Evolutionary conservation across 768 basidiomycete genomes (phyloP).

Genomic region (Termitomyces sp.): DNA sequence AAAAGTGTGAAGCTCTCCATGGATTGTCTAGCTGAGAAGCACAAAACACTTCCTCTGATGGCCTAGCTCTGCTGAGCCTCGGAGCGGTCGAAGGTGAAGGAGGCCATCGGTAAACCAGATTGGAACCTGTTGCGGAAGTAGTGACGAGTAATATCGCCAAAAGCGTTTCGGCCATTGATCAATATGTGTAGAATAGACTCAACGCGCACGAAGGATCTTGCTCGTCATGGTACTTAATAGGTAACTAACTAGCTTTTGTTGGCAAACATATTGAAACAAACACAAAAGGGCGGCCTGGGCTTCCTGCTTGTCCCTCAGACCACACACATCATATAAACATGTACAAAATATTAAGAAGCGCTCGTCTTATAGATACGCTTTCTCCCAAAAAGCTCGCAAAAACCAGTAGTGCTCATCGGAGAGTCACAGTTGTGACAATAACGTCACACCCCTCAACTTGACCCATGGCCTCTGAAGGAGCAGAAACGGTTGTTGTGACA

Average conservation of each 20-base stretch:
- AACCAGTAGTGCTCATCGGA: neutral
- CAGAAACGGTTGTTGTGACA: constrained; percentile 16
- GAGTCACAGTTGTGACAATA: neutral
- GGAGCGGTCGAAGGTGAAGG: constrained; percentile 61
- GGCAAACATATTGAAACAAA: neutral
- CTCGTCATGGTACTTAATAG: neutral
- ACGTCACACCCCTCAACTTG: neutral
- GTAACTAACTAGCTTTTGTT: neutral
- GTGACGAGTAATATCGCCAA: constrained; percentile 82
- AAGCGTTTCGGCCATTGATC: constrained; percentile 69
- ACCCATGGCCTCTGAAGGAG: constrained; percentile 31
- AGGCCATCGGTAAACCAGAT: constrained; percentile 83
- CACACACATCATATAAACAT: too few relatives aligned
- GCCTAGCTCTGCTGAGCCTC: constrained; percentile 70
- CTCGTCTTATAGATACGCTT: neutral
- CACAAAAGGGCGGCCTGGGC: neutral
- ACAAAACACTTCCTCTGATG: constrained; percentile 35
- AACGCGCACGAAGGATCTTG: neutral
- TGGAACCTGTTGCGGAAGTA: constrained; percentile 77
- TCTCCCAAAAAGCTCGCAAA: neutral
- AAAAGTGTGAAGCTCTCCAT: constrained; percentile 63
- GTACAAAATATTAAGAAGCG: neutral
- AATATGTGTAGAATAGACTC: neutral
- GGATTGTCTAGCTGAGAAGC: constrained; percentile 67
- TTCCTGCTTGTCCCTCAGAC: neutral